These are phyloP conservation scores for Sporothrix pallida DNA, from an alignment of 2,329 filamentous ascomycete genomes.

Conservation along the genomic window DNA sequence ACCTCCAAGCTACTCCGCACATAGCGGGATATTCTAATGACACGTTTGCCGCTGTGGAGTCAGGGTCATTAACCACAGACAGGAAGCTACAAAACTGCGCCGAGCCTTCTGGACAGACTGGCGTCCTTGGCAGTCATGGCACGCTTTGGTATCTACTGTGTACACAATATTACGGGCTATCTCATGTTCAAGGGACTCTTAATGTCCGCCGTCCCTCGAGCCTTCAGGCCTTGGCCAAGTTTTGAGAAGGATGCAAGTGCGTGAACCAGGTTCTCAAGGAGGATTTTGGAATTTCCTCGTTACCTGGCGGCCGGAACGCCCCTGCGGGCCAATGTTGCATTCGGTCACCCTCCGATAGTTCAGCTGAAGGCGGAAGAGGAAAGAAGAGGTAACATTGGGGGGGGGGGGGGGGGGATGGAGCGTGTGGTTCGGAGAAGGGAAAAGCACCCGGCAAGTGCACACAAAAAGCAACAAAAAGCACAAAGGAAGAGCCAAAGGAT, in stretches of 20 bases:
- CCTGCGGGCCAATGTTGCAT: conserved; percentile 26
- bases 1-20: too few species aligned
- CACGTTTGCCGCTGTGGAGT: background rate
- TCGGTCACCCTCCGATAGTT: conserved; percentile 7
- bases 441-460: background rate
- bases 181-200: too few species aligned
- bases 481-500: background rate
- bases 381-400: conserved; percentile 15
- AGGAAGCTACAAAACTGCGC: background rate
- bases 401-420: background rate
- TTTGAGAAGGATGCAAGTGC: too few species aligned
- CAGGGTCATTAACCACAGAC: background rate
- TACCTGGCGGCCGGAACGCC: conserved; percentile 24
- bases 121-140: background rate
- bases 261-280: too few species aligned
- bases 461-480: background rate
- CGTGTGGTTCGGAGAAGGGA: background rate
- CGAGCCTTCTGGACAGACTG: background rate
- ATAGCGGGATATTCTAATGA: background rate
- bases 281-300: conserved; percentile 1
- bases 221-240: too few species aligned
- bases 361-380: conserved; percentile 14
- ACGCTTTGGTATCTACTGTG: too few species aligned
- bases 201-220: too few species aligned
- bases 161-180: too few species aligned